phyloP scores from a whole-genome alignment of 2,329 filamentous ascomycete genomes.

The Colletotrichum chlorophyti region DNA sequence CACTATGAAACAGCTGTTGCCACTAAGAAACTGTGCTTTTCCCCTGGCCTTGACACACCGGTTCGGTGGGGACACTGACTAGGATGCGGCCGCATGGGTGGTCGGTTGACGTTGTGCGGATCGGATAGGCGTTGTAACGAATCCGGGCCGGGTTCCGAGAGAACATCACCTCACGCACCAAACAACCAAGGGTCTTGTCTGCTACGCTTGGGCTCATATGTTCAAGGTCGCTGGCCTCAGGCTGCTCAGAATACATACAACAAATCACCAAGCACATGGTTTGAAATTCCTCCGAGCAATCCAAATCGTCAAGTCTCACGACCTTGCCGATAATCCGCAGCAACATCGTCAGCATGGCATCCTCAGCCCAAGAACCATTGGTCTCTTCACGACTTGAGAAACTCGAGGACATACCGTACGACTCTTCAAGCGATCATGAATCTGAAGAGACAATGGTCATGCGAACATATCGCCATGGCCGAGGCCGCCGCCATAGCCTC shows the following conservation, averaged over 20 bases:
- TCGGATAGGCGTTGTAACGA: neutral
- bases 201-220: too few species aligned
- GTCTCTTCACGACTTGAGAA: neutral
- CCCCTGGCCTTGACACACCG: neutral
- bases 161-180: too few species aligned
- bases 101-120: neutral
- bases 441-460: neutral
- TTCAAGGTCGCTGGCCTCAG: too few species aligned
- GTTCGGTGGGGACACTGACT: neutral
- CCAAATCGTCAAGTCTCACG: neutral
- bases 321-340: neutral
- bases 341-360: neutral
- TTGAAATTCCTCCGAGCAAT: too few species aligned
- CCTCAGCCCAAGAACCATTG: neutral
- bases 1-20: too few species aligned
- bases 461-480: neutral
- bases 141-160: neutral
- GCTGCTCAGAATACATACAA: too few species aligned
- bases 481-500: neutral
- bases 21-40: neutral
- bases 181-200: too few species aligned
- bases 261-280: too few species aligned
- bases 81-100: neutral
- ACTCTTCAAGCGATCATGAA: neutral
- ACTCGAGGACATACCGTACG: neutral